Evolutionary conservation across 148 eudicot species (phyloP).

Genomic region (Oxyria digyna): DNA sequence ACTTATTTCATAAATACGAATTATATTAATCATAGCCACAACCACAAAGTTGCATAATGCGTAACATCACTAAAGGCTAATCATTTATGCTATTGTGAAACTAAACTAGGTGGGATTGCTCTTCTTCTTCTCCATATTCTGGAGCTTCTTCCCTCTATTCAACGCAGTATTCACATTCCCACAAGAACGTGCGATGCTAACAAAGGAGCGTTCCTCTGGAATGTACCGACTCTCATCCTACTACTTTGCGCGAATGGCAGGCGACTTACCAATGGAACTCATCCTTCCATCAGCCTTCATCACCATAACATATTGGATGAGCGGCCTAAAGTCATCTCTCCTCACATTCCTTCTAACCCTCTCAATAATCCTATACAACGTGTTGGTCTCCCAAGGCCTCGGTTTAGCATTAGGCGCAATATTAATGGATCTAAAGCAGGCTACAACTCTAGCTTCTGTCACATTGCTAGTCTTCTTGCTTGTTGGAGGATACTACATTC

Average conservation of each 20-base stretch:
- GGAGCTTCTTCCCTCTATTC: slow-evolving; percentile 89
- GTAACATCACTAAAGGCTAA: neutral
- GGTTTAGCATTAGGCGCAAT: slow-evolving; percentile 85
- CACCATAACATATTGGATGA: slow-evolving; percentile 73
- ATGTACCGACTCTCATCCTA: slow-evolving; percentile 87
- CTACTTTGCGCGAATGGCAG: slow-evolving; percentile 55
- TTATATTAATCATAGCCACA: too few species aligned
- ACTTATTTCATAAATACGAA: too few species aligned
- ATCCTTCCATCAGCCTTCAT: slow-evolving; percentile 64
- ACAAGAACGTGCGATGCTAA: slow-evolving; percentile 66
- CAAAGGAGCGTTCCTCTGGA: slow-evolving; percentile 50
- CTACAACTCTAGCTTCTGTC: slow-evolving; percentile 68
- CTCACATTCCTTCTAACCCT: slow-evolving; percentile 47
- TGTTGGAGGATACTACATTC: slow-evolving; percentile 73
- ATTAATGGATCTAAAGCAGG: slow-evolving; percentile 72
- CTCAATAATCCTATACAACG: slow-evolving; percentile 42
- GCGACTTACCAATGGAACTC: slow-evolving; percentile 89
- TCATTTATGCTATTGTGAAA: neutral
- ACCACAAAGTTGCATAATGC: too few species aligned
- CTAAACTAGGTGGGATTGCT: slow-evolving; percentile 57
- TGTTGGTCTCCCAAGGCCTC: slow-evolving; percentile 75
- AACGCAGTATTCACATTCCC: slow-evolving; percentile 76
- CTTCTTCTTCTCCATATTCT: slow-evolving; percentile 86
- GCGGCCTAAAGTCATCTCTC: slow-evolving; percentile 60
- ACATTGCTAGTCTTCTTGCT: slow-evolving; percentile 62